Evolutionary conservation across 1,284 basidiomycete species (phyloP).

Genomic region (Rhodotorula sp.): DNA sequence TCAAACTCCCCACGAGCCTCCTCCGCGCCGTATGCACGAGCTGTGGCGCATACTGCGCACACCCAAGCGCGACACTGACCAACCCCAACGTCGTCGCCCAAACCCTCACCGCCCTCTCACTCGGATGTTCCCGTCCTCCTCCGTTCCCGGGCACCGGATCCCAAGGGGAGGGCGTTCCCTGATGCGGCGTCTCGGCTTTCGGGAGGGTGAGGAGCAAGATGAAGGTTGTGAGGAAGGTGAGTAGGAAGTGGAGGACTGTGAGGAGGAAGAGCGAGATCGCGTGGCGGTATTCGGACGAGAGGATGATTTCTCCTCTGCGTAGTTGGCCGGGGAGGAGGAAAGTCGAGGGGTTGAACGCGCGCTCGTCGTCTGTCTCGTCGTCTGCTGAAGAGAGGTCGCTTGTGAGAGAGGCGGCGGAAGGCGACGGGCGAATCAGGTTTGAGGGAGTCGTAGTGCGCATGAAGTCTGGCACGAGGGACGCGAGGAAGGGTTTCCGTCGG

Average conservation of each 20-base stretch:
- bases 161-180: constrained; percentile 12
- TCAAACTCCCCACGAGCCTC: constrained; percentile 84
- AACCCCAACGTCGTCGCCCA: constrained; percentile 52
- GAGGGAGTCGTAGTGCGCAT: constrained; percentile 30
- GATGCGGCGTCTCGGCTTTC: constrained; percentile 6
- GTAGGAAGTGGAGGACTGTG: constrained; percentile 40
- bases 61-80: constrained; percentile 47
- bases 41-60: constrained; percentile 52
- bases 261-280: constrained; percentile 41
- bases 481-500: constrained; percentile 9
- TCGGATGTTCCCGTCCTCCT: constrained; percentile 40
- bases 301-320: constrained; percentile 32
- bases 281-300: constrained; percentile 41
- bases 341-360: constrained; percentile 32
- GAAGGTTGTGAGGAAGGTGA: constrained; percentile 39
- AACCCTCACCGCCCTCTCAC: constrained; percentile 41
- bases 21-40: constrained; percentile 62
- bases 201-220: constrained; percentile 43
- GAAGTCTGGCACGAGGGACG: constrained; percentile 26
- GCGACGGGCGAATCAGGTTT: constrained; percentile 7
- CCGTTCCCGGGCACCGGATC: constrained; percentile 6
- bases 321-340: constrained; percentile 38
- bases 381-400: background rate
- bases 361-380: constrained; percentile 6
- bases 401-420: background rate